Percentiles rank a stretch among this genome's conserved stretches.
phyloP scores from a whole-genome alignment of 805 yeast species.

The Wickerhamiella allomyrinae region DNA sequence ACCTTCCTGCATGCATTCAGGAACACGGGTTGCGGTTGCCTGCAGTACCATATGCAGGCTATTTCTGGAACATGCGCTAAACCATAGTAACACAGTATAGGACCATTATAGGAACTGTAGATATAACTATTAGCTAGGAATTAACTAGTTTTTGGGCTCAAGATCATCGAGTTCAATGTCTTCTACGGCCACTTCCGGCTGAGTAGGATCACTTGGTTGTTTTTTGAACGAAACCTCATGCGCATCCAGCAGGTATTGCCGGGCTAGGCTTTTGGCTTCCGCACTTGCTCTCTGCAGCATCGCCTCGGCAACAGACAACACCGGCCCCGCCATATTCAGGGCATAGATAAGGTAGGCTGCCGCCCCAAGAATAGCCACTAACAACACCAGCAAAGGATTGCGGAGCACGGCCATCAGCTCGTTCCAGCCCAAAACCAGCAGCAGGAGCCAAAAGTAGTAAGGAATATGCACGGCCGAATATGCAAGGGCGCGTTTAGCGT shows the following conservation, averaged over 20 bases:
- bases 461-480: conserved; percentile 73
- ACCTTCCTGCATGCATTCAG: too few species aligned
- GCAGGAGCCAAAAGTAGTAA: conserved; percentile 56
- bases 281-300: conserved; percentile 42
- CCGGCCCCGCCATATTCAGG: conserved; percentile 65
- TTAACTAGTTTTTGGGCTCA: background rate
- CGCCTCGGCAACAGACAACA: conserved; percentile 42
- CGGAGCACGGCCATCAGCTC: conserved; percentile 79
- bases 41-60: too few species aligned
- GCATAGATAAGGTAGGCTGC: conserved; percentile 53
- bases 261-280: conserved; percentile 46
- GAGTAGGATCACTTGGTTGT: too few species aligned
- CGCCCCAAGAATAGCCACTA: conserved; percentile 43
- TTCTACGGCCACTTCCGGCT: too few species aligned
- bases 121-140: too few species aligned
- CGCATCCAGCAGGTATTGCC: conserved; percentile 35
- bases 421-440: conserved; percentile 83
- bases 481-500: conserved; percentile 76
- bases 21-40: too few species aligned
- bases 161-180: background rate
- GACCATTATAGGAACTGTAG: too few species aligned
- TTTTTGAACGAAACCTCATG: background rate
- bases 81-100: too few species aligned
- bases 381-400: conserved; percentile 61
- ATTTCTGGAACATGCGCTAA: too few species aligned